Base-by-base conservation (phyloP, 2,329 filamentous ascomycete species). In the Hymenoscyphus linearis region DNA sequence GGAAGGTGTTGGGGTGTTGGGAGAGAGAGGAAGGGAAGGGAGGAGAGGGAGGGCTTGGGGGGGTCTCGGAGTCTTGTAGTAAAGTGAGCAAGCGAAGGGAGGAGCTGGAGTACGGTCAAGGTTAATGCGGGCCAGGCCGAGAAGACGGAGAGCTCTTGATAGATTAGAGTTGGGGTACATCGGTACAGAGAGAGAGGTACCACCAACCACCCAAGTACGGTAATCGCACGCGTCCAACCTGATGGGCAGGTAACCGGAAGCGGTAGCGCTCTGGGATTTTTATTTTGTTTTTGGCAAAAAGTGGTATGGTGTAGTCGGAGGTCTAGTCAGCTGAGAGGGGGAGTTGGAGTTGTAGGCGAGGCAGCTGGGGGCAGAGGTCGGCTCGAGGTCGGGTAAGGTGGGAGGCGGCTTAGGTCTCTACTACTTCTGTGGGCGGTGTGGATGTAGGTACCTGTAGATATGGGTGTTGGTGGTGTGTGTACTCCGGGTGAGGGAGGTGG, bases 201-300 rank as follows among this genome's bases (percentile, higher is more conserved):
- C 57, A 65, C 64, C 58, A 37, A 25, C 44, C 58, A 47, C 9
- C 27, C 60, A 58, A 58, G n/a, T 22, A 16, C 5, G 31, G 27
- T 31, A 31, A 31, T 31, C 5, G 5, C 27, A 31, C 27, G 5
- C 27, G 9, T 9, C 27, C 27, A 31, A 6, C 27, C 9, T n/a
- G n/a, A n/a, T n/a, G n/a, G 27, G 27, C 9, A 31, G 27, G 27
- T 31, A 6, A 6, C 27, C 27, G 5, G 5, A 31, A n/a, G n/a
- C 27, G 27, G 27, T 31, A 5, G 27, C 27, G 27, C 27, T 31
- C 9, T 31, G 27, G 27, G 9, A 22, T 26, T 53, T 53, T 44
- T 59, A 58, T 67, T 69, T 65, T 67, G 61, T 65, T 67, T 66
- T 65, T 64, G 55, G 59, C 58, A 64, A 54, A 64, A 57, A 25